Evolutionary conservation across 2,329 filamentous ascomycete species (phyloP), one percentile per base, ranked within the genome.

Genomic region (Teratosphaeriaceae sp.): DNA sequence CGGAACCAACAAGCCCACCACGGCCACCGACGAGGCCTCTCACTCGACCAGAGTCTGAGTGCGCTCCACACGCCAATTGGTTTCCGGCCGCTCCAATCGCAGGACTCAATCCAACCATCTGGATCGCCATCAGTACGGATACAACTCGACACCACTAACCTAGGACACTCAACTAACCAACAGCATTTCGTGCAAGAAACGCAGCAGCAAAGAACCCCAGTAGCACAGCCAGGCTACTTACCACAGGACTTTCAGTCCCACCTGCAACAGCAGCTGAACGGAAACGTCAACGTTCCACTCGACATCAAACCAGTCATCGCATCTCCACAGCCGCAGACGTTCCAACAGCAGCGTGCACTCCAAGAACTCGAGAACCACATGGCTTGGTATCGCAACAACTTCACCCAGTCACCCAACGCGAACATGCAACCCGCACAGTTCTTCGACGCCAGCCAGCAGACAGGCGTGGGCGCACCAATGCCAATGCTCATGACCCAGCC

Each of bases 111-210:
- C 45, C 56, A 51, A 46, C 66, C 49, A 41, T 42, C 46, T 43
- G 49, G 45, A 53, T 47, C 47, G 38, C 47, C 43, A 42, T 46
- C 46, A 48, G 49, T 52, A 53, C 74, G 70, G 71, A 73, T 65
- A 65, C 53, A 50, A 48, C 44, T 55, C 48, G 51, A 52, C 40
- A 50, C 52, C 43, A 75, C 73, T 76, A 76, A 76, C 73, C 60
- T 65, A 73, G 73, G 72, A 75, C 68, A 71, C 69, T 72, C 76
- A 70, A 69, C 71, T 75, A 83, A 87, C 76, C 71, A 72, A 77
- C 85, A 89, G 78, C 84, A 88, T 78, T 76, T 80, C 71, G 78
- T 88, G 82, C 84, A 83, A 83, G 85, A 86, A 85, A 78, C 84
- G 81, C 87, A 90, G 79, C 80, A 86, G 82, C 85, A 88, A 74